phyloP scores from a whole-genome alignment of 2,329 filamentous ascomycete species.

The Phialophora verrucosa region DNA sequence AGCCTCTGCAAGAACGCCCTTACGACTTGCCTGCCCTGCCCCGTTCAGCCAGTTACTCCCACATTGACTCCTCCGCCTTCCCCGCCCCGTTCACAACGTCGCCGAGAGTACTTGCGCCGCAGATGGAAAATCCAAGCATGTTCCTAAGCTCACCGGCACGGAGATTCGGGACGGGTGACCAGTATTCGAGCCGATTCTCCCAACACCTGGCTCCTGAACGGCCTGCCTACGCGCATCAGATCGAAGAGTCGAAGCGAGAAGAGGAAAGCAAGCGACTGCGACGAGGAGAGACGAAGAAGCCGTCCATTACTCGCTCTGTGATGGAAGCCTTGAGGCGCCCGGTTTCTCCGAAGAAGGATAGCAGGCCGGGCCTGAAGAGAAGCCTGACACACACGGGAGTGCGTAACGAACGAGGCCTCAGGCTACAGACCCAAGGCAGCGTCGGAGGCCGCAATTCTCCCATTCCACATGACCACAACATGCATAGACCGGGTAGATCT shows the following conservation, averaged over 20 bases:
- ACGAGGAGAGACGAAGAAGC: constrained; percentile 42
- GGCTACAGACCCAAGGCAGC: constrained; percentile 44
- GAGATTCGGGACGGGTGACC: constrained; percentile 46
- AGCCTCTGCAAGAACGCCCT: constrained; percentile 31
- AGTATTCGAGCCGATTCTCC: constrained; percentile 40
- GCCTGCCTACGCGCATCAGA: constrained; percentile 57
- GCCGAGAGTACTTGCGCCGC: constrained; percentile 46
- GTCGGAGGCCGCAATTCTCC: constrained; percentile 36
- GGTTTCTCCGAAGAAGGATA: constrained; percentile 34
- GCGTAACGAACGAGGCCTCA: constrained; percentile 39
- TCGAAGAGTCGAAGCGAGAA: constrained; percentile 54
- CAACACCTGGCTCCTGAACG: constrained; percentile 39
- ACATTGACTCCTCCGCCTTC: constrained; percentile 46
- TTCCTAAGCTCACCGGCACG: constrained; percentile 57
- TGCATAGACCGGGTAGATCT: constrained; percentile 51
- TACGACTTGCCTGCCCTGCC: constrained; percentile 35
- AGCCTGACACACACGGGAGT: constrained; percentile 50
- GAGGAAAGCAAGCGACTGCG: constrained; percentile 40
- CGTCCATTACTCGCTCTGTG: constrained; percentile 41
- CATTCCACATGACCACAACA: constrained; percentile 38
- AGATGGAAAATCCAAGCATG: constrained; percentile 53
- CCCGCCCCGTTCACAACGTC: constrained; percentile 54
- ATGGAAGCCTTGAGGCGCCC: constrained; percentile 38
- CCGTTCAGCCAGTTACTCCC: constrained; percentile 29
- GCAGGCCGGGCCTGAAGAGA: constrained; percentile 47